Evolutionary conservation across 257 asterid species (phyloP).

Genomic region (Ocimum tenuiflorum): DNA sequence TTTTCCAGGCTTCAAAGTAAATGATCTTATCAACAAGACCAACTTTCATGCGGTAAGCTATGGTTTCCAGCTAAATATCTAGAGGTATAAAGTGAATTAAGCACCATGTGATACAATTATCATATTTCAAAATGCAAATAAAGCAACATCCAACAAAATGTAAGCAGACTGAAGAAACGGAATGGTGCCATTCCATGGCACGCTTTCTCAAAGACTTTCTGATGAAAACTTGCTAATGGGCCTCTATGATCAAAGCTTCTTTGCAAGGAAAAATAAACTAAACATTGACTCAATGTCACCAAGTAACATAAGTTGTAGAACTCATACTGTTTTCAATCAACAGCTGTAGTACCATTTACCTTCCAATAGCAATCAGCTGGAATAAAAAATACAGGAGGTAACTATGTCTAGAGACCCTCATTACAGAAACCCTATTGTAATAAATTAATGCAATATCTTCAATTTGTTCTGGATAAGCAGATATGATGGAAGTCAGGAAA

Average conservation of each 20-base stretch:
- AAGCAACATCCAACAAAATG: constrained; percentile 1
- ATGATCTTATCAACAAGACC: background rate
- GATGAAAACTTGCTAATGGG: background rate
- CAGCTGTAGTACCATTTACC: background rate
- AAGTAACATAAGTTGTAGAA: constrained; percentile 1
- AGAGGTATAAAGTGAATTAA: background rate
- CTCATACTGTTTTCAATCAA: background rate
- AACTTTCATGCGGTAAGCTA: background rate
- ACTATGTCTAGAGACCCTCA: background rate
- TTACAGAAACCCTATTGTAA: background rate
- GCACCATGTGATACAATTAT: background rate
- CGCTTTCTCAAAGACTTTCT: background rate
- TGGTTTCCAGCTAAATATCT: background rate
- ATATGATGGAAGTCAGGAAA: background rate
- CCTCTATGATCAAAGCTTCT: background rate
- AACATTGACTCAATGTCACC: background rate
- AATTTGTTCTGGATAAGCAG: background rate
- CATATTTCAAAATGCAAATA: background rate
- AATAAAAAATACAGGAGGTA: background rate
- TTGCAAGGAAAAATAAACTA: background rate
- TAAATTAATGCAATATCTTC: background rate
- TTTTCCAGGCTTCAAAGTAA: background rate
- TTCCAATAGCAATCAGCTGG: background rate
- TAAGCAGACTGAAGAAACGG: background rate
- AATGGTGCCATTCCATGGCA: background rate